phyloP scores from a whole-genome alignment of 1,139 yeast genomes.

The Eremothecium sinecaudum region DNA sequence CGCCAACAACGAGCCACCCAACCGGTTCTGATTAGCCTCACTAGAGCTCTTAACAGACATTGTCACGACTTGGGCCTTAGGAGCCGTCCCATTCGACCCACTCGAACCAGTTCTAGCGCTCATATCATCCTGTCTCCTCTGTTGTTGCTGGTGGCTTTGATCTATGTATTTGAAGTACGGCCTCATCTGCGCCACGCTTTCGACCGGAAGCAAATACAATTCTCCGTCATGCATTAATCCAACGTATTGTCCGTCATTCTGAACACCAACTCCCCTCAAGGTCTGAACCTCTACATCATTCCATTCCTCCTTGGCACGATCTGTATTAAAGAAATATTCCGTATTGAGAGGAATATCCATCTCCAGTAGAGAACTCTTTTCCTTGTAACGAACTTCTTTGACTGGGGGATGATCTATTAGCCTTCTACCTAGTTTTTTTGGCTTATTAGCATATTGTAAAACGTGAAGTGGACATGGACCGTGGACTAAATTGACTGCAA shows the following conservation, averaged over 20 bases:
- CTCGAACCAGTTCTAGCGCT: neutral
- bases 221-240: constrained; percentile 42
- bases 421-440: constrained; percentile 40
- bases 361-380: constrained; percentile 50
- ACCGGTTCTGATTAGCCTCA: constrained; percentile 46
- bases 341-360: constrained; percentile 59
- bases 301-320: constrained; percentile 40
- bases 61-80: constrained; percentile 54
- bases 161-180: constrained; percentile 77
- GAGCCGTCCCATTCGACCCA: constrained; percentile 29
- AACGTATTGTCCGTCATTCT: constrained; percentile 49
- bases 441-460: constrained; percentile 69
- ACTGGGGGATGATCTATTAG: constrained; percentile 36
- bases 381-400: constrained; percentile 49
- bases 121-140: constrained; percentile 22
- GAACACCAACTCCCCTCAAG: constrained; percentile 57
- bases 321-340: constrained; percentile 53
- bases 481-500: constrained; percentile 51
- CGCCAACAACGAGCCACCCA: constrained; percentile 74
- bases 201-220: constrained; percentile 57
- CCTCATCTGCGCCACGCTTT: constrained; percentile 65
- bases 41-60: constrained; percentile 66
- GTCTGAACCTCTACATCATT: constrained; percentile 62
- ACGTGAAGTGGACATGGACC: constrained; percentile 32
- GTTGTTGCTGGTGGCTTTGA: constrained; percentile 33